These are phyloP conservation scores for Agroathelia rolfsii DNA, from an alignment of 1,284 basidiomycete genomes.

Conservation along the genomic window DNA sequence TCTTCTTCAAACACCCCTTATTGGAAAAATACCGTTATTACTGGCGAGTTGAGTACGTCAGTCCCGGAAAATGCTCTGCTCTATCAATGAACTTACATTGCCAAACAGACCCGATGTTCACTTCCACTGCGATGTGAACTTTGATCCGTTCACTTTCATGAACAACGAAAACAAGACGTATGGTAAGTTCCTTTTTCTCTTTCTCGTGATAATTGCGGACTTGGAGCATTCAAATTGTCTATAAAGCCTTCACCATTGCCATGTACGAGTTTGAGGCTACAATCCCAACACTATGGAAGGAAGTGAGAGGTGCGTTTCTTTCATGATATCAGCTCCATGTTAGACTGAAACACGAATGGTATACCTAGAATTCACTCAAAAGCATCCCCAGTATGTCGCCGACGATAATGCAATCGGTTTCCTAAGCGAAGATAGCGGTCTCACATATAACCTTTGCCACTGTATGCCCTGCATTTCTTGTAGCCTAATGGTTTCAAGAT, in stretches of 20 bases:
- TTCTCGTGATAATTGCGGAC: not conserved
- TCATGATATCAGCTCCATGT: not conserved
- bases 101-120: constrained; percentile 49
- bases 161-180: constrained; percentile 64
- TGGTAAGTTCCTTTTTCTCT: constrained; percentile 22
- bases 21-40: constrained; percentile 43
- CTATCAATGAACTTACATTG: not conserved
- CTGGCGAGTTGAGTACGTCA: constrained; percentile 50
- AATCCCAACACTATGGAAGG: constrained; percentile 65
- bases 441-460: constrained; percentile 67
- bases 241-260: constrained; percentile 57
- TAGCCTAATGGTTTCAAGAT: constrained; percentile 6
- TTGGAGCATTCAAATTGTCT: constrained; percentile 1
- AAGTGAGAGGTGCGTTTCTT: constrained; percentile 34
- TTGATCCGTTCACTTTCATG: constrained; percentile 74
- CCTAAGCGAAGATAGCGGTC: constrained; percentile 54
- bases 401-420: constrained; percentile 62
- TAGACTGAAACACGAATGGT: not conserved
- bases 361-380: constrained; percentile 45
- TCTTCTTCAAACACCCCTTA: constrained; percentile 43
- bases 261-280: constrained; percentile 71
- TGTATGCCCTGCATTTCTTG: constrained; percentile 28
- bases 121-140: constrained; percentile 64
- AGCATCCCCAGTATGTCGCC: constrained; percentile 54
- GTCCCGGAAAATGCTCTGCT: not conserved